Percentiles rank a stretch among this genome's conserved stretches.
phyloP scores from a whole-genome alignment of 208 protist genomes.

The Trypanosoma cruzi region DNA sequence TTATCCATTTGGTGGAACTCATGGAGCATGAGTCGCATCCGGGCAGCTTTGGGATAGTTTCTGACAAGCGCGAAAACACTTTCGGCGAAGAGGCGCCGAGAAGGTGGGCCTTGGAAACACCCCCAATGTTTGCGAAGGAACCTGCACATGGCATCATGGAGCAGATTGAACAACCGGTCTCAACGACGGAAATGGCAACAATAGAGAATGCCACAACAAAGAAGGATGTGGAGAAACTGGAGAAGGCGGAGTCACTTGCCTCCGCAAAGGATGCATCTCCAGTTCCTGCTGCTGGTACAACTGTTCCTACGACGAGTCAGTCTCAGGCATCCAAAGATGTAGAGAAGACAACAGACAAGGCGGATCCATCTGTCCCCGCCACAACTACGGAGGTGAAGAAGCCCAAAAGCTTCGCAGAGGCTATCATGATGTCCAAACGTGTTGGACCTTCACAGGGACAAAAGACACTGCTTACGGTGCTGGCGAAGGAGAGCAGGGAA shows the following conservation, averaged over 20 bases:
- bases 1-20: constrained; percentile 70
- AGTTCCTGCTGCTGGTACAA: not conserved
- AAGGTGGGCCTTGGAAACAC: constrained; percentile 57
- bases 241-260: constrained; percentile 13
- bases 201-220: constrained; percentile 1
- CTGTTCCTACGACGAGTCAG: constrained; percentile 3
- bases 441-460: constrained; percentile 1
- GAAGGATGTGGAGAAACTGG: not conserved
- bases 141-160: constrained; percentile 25
- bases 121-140: constrained; percentile 46
- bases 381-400: constrained; percentile 27
- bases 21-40: constrained; percentile 43
- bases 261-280: not conserved
- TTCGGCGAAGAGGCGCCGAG: constrained; percentile 18
- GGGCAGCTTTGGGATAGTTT: constrained; percentile 54
- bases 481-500: constrained; percentile 23
- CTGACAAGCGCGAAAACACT: constrained; percentile 40
- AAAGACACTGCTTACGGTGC: constrained; percentile 6
- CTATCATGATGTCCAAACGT: constrained; percentile 36
- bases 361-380: not conserved
- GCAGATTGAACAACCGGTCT: constrained; percentile 31
- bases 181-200: constrained; percentile 7
- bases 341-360: constrained; percentile 7
- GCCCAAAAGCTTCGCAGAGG: constrained; percentile 54
- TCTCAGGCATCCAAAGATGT: not conserved